A percentile compares a stretch with the other conserved stretches of the same genome.
Evolutionary conservation across 2,329 filamentous ascomycete genomes (phyloP).

Genomic region (Arthrobotrys musiformis): DNA sequence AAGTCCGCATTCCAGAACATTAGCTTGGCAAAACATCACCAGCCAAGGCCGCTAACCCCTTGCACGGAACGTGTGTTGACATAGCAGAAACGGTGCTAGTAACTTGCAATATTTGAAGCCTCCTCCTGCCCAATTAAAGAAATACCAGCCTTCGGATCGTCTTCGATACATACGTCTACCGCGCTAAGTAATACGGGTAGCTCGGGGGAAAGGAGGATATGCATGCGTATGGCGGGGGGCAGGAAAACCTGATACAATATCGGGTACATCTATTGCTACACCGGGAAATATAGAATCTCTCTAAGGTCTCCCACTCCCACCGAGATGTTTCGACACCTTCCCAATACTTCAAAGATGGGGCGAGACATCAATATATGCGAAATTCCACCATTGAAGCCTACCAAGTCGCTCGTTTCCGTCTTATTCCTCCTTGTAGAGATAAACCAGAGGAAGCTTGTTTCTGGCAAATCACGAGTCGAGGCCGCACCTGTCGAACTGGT

Average conservation of each 20-base stretch:
- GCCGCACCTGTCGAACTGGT: constrained; percentile 55
- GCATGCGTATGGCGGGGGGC: constrained; percentile 13
- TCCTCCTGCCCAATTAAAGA: constrained; percentile 52
- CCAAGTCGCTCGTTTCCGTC: constrained; percentile 4
- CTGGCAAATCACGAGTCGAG: constrained; percentile 38
- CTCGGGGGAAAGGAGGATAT: constrained; percentile 7
- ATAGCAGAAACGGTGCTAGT: constrained; percentile 3
- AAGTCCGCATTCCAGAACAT: constrained; percentile 38
- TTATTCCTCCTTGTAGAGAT: constrained; percentile 15
- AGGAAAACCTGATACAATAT: constrained; percentile 24
- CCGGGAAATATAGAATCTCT: constrained; percentile 44
- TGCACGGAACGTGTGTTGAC: constrained; percentile 46
- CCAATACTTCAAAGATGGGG: constrained; percentile 44
- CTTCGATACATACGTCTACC: constrained; percentile 19
- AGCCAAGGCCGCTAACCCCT: constrained; percentile 19
- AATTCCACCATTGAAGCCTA: constrained; percentile 23
- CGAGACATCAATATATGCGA: constrained; percentile 50
- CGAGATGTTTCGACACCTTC: constrained; percentile 40
- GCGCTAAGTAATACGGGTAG: constrained; percentile 44
- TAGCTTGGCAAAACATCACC: constrained; percentile 27
- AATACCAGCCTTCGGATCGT: constrained; percentile 22
- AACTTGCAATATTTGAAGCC: background rate
- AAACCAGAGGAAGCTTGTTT: constrained; percentile 22
- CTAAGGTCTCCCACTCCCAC: background rate
- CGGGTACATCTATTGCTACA: constrained; percentile 31